A percentile compares a stretch with the other conserved stretches of the same genome.
Conservation (phyloP, 1,284 basidiomycete genomes). For the Trametes versicolor region DNA sequence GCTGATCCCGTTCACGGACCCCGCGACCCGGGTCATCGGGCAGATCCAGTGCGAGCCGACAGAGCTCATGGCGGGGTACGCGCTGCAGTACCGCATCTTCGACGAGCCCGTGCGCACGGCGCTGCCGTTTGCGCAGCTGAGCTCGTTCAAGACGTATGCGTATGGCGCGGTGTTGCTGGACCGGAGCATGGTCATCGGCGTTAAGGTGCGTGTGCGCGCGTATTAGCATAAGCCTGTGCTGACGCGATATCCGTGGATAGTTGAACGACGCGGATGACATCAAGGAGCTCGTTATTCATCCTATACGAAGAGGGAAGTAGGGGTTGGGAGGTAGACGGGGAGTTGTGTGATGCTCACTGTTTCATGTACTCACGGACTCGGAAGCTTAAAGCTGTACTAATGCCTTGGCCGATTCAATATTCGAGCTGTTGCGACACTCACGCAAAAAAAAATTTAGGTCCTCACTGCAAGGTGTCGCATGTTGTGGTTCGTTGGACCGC, state of each 20-base stretch:
- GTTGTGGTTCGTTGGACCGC: too few species aligned
- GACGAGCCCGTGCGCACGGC: constrained; percentile 31
- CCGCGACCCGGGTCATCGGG: constrained; percentile 28
- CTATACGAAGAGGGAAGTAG: constrained; percentile 21
- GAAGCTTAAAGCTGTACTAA: constrained; percentile 11
- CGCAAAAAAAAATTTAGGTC: too few species aligned
- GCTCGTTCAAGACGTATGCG: constrained; percentile 33
- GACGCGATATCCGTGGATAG: constrained; percentile 3
- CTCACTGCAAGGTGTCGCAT: neutral
- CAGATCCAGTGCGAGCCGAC: constrained; percentile 33
- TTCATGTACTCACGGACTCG: constrained; percentile 2
- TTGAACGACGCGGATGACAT: constrained; percentile 33
- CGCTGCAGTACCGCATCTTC: constrained; percentile 32
- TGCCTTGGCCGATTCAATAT: neutral
- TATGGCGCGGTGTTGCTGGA: constrained; percentile 34
- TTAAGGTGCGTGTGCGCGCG: constrained; percentile 28
- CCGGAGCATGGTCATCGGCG: constrained; percentile 30
- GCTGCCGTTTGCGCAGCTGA: constrained; percentile 35
- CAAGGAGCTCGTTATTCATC: constrained; percentile 30
- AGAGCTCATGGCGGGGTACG: constrained; percentile 29
- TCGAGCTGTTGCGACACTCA: neutral
- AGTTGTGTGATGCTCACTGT: neutral
- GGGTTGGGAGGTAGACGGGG: neutral
- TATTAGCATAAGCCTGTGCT: too few species aligned
- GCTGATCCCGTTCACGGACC: constrained; percentile 34